Evolutionary conservation across 2,329 filamentous ascomycete species (phyloP), one percentile per base, ranked within the genome.

Genomic region (Calonectria hawksworthii): DNA sequence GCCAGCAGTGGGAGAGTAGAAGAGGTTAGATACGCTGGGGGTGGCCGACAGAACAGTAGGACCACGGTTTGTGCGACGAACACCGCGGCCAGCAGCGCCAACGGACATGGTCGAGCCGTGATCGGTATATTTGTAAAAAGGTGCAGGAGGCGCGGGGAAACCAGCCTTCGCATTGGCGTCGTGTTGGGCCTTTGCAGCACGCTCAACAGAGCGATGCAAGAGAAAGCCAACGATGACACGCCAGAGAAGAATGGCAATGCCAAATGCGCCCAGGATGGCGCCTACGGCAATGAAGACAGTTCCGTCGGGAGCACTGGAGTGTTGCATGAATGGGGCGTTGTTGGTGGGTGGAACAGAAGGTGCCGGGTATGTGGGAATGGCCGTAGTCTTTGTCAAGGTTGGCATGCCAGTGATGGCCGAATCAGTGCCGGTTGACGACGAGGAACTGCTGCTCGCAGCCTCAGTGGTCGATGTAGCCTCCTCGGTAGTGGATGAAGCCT

Each of bases 251-350:
- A 99, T 92, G n/a, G 92, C 93, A 11, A 95, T 88, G 14, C 93
- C 95, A 77, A 98, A 92, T 78, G 96, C 93, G 21, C 95, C 97
- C 9, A 99, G 91, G 34, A 95, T 93, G 32, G 96, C 94, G 59
- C 97, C 97, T 1, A 99, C 97, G 28, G 93, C 94, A 81, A 99
- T 99, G 87, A 99, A 99, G 74, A 99, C 94, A 5, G 96, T 98
- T 70, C 97, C 97, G 82, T 99, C 94, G 3, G 97, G 97, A 14
- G 96, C 89, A 68, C 87, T 93, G 0, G 96, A 98, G 81, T 93
- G 93, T 82, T 96, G 93, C 95, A 99, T 98, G 83, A 95, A 99
- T 21, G 96, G 96, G 7, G 97, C 97, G 82, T 94, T 92, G 50
- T 91, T 89, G 4, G 95, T 98, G 32, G 96, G 94, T 10, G 97